Conservation (phyloP, 148 eudicot genomes). For the Nyssa sinensis region DNA sequence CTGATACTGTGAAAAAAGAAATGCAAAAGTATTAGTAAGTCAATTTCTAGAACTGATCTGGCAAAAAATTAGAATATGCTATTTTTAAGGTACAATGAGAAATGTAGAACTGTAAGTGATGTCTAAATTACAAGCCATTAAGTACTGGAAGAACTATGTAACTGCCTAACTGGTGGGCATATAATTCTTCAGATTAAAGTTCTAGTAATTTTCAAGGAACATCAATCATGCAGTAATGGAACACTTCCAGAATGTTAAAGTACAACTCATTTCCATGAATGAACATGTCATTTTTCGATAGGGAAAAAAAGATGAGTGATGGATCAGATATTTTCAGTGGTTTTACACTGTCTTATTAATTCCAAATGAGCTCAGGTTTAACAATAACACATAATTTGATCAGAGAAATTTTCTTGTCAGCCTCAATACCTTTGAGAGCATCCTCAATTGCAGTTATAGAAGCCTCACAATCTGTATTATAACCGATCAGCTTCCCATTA, state of each 20-base stretch:
- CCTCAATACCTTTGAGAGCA: slow-evolving; percentile 39
- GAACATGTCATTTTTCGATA: neutral
- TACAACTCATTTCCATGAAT: neutral
- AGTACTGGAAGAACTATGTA: neutral
- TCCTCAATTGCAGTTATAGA: slow-evolving; percentile 53
- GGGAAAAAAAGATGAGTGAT: neutral
- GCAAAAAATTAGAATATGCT: neutral
- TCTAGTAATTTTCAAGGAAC: neutral
- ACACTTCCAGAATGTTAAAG: neutral
- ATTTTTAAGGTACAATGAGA: neutral
- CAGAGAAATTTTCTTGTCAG: slow-evolving; percentile 1
- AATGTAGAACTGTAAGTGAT: neutral
- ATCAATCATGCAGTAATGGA: neutral
- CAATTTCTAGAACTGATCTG: neutral
- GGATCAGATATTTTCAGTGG: neutral
- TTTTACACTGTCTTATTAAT: neutral
- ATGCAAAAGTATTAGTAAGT: neutral
- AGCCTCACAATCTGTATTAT: slow-evolving; percentile 58
- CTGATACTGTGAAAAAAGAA: slow-evolving; percentile 20
- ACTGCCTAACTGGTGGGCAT: neutral
- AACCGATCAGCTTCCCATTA: slow-evolving; percentile 51
- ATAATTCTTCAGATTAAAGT: neutral
- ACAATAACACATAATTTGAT: neutral
- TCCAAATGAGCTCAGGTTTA: neutral
- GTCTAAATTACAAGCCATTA: neutral